Conservation (phyloP, 2,329 filamentous ascomycete species). For the Graphilbum fragrans region DNA sequence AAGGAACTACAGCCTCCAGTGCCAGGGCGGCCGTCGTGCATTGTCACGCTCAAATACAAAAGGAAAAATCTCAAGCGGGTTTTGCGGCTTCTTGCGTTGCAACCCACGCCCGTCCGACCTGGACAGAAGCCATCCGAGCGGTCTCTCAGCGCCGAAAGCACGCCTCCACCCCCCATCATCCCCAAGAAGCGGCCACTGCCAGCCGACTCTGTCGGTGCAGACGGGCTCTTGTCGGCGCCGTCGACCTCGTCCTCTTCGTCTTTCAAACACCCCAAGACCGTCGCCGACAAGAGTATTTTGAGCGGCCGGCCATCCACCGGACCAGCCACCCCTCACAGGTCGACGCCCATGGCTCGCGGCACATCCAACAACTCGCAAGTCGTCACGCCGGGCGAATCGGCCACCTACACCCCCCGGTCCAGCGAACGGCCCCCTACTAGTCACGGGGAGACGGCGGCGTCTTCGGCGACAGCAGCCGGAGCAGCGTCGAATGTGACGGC, state of each 20-base stretch:
- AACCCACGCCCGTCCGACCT: conserved; percentile 23
- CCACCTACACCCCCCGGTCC: conserved; percentile 27
- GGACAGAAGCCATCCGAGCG: conserved; percentile 25
- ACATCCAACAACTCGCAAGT: conserved; percentile 40
- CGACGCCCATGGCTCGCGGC: conserved; percentile 38
- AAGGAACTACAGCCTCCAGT: background rate
- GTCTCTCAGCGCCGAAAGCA: conserved; percentile 28
- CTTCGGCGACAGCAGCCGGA: no score
- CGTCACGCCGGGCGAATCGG: conserved; percentile 35
- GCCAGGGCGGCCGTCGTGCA: conserved; percentile 10
- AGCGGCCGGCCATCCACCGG: conserved; percentile 16
- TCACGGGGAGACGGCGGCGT: conserved; percentile 14
- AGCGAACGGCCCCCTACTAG: conserved; percentile 25
- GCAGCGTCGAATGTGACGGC: conserved; percentile 12
- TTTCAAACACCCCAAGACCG: conserved; percentile 19
- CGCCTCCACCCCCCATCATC: conserved; percentile 20
- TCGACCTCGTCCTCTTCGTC: conserved; percentile 13
- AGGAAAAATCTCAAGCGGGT: conserved; percentile 32
- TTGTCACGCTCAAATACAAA: conserved; percentile 37
- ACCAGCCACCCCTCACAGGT: conserved; percentile 39
- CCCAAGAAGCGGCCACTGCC: conserved; percentile 38
- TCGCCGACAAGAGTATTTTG: conserved; percentile 25
- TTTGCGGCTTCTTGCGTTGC: conserved; percentile 32
- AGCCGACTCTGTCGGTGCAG: conserved; percentile 13
- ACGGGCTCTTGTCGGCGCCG: conserved; percentile 8